Evolutionary conservation across 768 basidiomycete genomes (phyloP), one percentile per base, ranked within the genome.

Genomic region (Russula ochroleuca): DNA sequence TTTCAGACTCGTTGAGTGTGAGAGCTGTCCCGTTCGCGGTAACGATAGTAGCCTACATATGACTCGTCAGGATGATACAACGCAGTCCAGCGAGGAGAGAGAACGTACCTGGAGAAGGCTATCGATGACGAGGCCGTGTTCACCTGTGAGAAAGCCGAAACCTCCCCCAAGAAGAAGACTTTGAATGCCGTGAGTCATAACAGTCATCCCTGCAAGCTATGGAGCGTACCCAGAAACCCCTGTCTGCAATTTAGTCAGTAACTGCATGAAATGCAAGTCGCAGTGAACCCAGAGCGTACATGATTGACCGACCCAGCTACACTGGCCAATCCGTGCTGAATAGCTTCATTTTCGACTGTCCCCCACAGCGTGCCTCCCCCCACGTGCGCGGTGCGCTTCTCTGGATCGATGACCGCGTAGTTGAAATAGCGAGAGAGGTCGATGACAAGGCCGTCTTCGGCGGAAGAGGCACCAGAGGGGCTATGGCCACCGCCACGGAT

Each of bases 131-230:
- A 83, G 68, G 7, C 83, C 82, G 61, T 74, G 59, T 43, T 70
- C 66, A 25, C 69, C 75, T 43, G 74, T 78, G 10, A 85, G 76
- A 75, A 75, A 83, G 15, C 84, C 84, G 62, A 78, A 82, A 3
- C 83, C 84, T 11, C 83, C 83, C 41, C 83, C 84, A n/a, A 85
- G 73, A 17, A 75, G 75, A 6, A 84, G 75, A 5, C 81, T 82
- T 57, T 19, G 14, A 15, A 13, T 19, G 35, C n/a, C 23, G 17
- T 37, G 19, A 61, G 58, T 15, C 23, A 52, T 15, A 48, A 31
- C 7, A 35, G 2, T 21, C 41, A 49, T 23, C 10, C 14, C 25
- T 25, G 23, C 15, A 40, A 35, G n/a, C 9, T n/a, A n/a, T 0
- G 21, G 17, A 9, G 15, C 77, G 28, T 45, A 82, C 80, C 81